These are phyloP conservation scores for Abrus precatorius DNA, from an alignment of 306 rosid genomes.

Conservation along the genomic window DNA sequence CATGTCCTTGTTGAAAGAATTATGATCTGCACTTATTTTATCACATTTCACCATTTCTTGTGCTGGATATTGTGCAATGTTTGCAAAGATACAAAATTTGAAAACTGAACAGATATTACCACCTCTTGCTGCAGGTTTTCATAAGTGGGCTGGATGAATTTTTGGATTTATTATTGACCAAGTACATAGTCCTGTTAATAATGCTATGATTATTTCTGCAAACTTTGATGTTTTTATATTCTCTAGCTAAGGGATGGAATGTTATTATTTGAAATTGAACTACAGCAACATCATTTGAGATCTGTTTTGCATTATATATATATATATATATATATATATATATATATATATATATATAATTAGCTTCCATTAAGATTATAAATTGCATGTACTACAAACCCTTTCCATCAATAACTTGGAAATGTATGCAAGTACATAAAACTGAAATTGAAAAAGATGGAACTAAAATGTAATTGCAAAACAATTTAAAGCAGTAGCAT, in stretches of 20 bases:
- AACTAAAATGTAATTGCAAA: background rate
- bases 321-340: background rate
- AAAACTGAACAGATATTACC: constrained; percentile 31
- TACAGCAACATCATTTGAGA: constrained; percentile 18
- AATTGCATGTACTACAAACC: background rate
- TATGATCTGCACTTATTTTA: constrained; percentile 24
- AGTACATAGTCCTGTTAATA: background rate
- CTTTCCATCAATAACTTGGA: background rate
- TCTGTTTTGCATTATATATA: background rate
- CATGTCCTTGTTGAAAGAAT: background rate
- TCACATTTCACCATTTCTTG: constrained; percentile 5
- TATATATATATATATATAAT: background rate
- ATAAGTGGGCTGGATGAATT: background rate
- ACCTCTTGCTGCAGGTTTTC: constrained; percentile 16
- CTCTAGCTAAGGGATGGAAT: background rate
- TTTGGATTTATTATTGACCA: background rate
- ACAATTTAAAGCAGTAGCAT: constrained; percentile 7
- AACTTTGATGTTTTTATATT: constrained; percentile 1
- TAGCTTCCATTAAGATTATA: constrained; percentile 4
- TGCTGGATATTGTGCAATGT: background rate
- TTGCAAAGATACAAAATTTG: background rate
- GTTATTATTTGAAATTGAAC: background rate
- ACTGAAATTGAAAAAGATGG: constrained; percentile 10
- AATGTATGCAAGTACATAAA: constrained; percentile 2
- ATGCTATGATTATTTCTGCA: background rate